Conservation (phyloP, 164 flowering plant genomes). For the Cinnamomum chago region DNA sequence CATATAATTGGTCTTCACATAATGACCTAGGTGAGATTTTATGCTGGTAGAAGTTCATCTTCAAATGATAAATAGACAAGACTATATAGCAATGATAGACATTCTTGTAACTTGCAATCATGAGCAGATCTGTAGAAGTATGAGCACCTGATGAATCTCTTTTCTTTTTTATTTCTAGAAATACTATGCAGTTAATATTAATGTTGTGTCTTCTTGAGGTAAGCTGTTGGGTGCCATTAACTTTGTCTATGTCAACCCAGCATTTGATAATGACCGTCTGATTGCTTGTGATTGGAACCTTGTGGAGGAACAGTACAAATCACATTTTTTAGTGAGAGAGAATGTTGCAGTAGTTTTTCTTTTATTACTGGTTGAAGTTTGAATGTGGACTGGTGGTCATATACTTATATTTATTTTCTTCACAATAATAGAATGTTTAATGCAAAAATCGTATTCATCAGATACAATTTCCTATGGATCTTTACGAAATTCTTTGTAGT, state of each 20-base stretch:
- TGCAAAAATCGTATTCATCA: not conserved
- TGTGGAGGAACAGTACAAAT: not conserved
- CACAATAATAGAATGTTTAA: not conserved
- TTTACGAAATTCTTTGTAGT: too few relatives aligned
- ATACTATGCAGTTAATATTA: not conserved
- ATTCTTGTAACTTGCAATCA: too few relatives aligned
- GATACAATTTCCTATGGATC: not conserved
- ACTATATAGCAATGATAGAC: too few relatives aligned
- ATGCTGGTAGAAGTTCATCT: not conserved
- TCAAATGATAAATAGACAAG: not conserved
- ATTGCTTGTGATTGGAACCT: not conserved
- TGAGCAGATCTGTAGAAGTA: not conserved
- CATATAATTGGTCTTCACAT: slow-evolving; percentile 74
- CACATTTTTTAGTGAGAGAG: not conserved
- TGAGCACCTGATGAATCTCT: not conserved
- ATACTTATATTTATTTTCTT: not conserved
- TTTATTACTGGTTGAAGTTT: not conserved
- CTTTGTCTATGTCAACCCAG: not conserved
- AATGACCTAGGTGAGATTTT: slow-evolving; percentile 58
- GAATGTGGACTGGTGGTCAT: not conserved
- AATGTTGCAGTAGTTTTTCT: not conserved
- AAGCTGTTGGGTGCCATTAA: not conserved
- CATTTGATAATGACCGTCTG: not conserved
- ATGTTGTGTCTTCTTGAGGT: not conserved
- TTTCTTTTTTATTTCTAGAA: too few relatives aligned